Percentiles rank a stretch among this genome's conserved stretches.
Conservation (phyloP, 306 rosid species). For the Prunus fruticosa region DNA sequence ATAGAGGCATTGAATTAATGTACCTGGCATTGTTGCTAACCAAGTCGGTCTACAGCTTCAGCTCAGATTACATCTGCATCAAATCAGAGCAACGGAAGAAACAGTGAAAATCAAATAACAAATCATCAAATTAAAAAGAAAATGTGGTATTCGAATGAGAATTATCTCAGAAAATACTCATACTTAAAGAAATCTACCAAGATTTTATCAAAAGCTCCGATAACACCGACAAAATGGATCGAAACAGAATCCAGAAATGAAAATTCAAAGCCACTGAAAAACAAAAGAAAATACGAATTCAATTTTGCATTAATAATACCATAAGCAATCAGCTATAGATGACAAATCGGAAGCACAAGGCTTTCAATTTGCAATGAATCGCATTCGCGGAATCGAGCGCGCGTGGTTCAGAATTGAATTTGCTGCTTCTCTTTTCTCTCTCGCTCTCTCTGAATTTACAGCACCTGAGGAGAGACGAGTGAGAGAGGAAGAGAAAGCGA, state of each 20-base stretch:
- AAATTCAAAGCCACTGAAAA: constrained; percentile 6
- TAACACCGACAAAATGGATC: constrained; percentile 9
- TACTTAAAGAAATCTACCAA: constrained; percentile 19
- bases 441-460: not conserved
- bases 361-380: not conserved
- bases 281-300: not conserved
- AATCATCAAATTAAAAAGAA: not conserved
- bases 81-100: constrained; percentile 18
- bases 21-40: constrained; percentile 66
- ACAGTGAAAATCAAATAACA: not conserved
- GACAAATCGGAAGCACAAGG: constrained; percentile 11
- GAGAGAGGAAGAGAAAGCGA: constrained; percentile 8
- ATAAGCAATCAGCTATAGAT: constrained; percentile 27
- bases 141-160: not conserved
- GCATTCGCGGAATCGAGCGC: constrained; percentile 14
- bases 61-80: constrained; percentile 46
- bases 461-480: no score
- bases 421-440: constrained; percentile 10
- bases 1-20: not conserved
- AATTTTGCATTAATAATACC: not conserved
- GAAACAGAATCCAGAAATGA: constrained; percentile 6
- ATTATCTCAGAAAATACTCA: not conserved
- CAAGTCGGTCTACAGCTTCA: constrained; percentile 14
- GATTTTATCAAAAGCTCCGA: not conserved
- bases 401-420: not conserved